Conservation (phyloP, 371 early-diverging fungal genomes). For the Rhizopus microsporus region DNA sequence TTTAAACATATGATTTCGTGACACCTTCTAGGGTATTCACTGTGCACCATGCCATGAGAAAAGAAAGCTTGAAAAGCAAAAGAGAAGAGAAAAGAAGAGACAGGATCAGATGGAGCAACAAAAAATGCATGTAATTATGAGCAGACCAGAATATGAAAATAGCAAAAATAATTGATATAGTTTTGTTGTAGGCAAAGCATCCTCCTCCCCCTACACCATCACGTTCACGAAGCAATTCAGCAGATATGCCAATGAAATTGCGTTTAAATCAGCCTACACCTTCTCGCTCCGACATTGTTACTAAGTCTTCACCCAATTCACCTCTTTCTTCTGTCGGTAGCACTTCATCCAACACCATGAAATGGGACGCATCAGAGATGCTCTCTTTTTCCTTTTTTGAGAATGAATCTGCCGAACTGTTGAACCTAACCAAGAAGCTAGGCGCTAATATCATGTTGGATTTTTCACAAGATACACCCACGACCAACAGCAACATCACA, state of each 20-base stretch:
- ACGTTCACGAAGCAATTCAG: conserved; percentile 44
- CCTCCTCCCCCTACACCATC: conserved; percentile 34
- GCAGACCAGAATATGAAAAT: not conserved
- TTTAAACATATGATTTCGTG: not conserved
- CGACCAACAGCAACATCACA: conserved; percentile 24
- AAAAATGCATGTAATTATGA: not conserved
- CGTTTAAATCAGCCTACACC: conserved; percentile 17
- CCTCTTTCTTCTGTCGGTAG: conserved; percentile 21
- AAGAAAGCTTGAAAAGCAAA: conserved; percentile 35
- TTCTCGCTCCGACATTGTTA: conserved; percentile 26
- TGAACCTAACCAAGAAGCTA: conserved; percentile 44
- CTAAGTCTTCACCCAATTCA: conserved; percentile 18
- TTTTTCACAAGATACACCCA: conserved; percentile 16
- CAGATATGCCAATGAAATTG: conserved; percentile 23
- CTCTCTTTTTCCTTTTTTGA: conserved; percentile 46
- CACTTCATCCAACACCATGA: not conserved
- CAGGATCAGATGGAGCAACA: conserved; percentile 13
- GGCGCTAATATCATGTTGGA: conserved; percentile 35
- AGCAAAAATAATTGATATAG: not conserved
- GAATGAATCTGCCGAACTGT: conserved; percentile 44
- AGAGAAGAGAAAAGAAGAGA: conserved; percentile 34
- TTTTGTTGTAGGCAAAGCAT: not conserved
- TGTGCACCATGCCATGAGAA: conserved; percentile 51
- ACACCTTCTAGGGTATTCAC: conserved; percentile 36
- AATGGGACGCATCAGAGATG: conserved; percentile 15